These are phyloP conservation scores for Coniferiporia sulphurascens DNA, from an alignment of 1,284 basidiomycete species.

Conservation along the genomic window DNA sequence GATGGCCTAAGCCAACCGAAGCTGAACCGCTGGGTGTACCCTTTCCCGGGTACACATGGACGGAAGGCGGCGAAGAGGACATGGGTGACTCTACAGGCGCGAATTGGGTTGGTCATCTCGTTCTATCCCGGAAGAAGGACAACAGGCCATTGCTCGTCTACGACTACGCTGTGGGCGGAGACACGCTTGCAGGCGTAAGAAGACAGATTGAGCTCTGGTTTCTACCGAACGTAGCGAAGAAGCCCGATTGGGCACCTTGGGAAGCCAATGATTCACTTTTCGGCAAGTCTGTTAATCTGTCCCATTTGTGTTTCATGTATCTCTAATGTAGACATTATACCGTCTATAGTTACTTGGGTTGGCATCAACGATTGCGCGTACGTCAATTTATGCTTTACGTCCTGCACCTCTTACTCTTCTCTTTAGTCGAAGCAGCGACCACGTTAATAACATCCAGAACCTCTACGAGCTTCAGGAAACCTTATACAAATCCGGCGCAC, in stretches of 20 bases:
- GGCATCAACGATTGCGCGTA: slow-evolving; percentile 63
- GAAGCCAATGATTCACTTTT: slow-evolving; percentile 40
- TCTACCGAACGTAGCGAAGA: slow-evolving; percentile 32
- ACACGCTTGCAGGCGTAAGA: slow-evolving; percentile 34
- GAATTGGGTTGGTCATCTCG: slow-evolving; percentile 53
- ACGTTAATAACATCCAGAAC: slow-evolving; percentile 23
- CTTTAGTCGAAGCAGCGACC: slow-evolving; percentile 15
- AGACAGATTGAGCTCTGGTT: slow-evolving; percentile 37
- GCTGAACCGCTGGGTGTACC: slow-evolving; percentile 42
- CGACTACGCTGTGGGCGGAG: slow-evolving; percentile 47
- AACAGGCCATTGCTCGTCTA: slow-evolving; percentile 41
- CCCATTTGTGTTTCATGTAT: background rate
- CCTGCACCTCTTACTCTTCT: background rate
- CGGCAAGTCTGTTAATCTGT: slow-evolving; percentile 29
- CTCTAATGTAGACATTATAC: background rate
- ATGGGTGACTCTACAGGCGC: slow-evolving; percentile 23
- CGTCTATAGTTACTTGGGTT: slow-evolving; percentile 54
- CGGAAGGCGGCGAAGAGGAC: slow-evolving; percentile 30
- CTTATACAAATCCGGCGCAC: slow-evolving; percentile 47
- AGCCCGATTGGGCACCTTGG: slow-evolving; percentile 40
- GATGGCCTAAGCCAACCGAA: slow-evolving; percentile 29
- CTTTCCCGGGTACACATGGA: slow-evolving; percentile 42
- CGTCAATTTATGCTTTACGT: slow-evolving; percentile 20
- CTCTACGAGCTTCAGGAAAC: slow-evolving; percentile 42
- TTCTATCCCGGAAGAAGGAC: slow-evolving; percentile 25